A percentile compares a stretch with the other conserved stretches of the same genome.
phyloP scores from a whole-genome alignment of 306 rosid species.

The Cicer chorassanicum region DNA sequence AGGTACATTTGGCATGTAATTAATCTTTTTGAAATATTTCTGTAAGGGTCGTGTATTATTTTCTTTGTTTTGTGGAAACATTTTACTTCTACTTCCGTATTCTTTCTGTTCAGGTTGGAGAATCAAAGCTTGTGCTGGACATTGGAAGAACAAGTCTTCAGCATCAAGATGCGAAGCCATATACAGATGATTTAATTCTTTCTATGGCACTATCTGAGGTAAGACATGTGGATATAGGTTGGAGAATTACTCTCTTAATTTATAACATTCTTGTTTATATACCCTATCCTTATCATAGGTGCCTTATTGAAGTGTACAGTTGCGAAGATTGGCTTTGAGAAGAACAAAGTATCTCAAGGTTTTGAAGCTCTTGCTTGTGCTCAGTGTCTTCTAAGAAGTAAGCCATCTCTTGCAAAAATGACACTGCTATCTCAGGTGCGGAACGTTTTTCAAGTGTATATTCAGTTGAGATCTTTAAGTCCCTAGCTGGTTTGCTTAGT shows the following conservation, averaged over 20 bases:
- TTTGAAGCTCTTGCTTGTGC: conserved; percentile 99
- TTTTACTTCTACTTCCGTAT: conserved; percentile 35
- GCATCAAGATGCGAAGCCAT: conserved; percentile 79
- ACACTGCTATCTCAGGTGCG: conserved; percentile 76
- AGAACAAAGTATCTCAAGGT: conserved; percentile 89
- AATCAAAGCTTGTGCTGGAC: conserved; percentile 76
- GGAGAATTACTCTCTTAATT: conserved; percentile 47
- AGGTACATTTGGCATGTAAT: conserved; percentile 58
- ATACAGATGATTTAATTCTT: conserved; percentile 82
- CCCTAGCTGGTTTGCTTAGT: conserved; percentile 33
- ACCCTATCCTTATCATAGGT: conserved; percentile 68
- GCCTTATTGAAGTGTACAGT: conserved; percentile 95
- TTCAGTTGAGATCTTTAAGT: conserved; percentile 2
- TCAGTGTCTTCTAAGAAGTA: conserved; percentile 82
- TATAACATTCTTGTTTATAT: conserved; percentile 58
- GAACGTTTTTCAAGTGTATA: conserved; percentile 12
- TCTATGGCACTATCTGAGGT: conserved; percentile 98
- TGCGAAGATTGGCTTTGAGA: conserved; percentile 92
- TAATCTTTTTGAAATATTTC: conserved; percentile 22
- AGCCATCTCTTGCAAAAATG: conserved; percentile 78
- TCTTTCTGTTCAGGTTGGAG: conserved; percentile 75
- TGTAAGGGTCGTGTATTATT: background rate
- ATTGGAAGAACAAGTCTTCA: conserved; percentile 73
- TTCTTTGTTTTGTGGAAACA: conserved; percentile 31
- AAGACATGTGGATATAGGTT: conserved; percentile 56